Percentiles rank a stretch among this genome's conserved stretches.
These are phyloP conservation scores for Fraxinus albicans DNA, from an alignment of 305 asterid genomes.

Conservation along the genomic window DNA sequence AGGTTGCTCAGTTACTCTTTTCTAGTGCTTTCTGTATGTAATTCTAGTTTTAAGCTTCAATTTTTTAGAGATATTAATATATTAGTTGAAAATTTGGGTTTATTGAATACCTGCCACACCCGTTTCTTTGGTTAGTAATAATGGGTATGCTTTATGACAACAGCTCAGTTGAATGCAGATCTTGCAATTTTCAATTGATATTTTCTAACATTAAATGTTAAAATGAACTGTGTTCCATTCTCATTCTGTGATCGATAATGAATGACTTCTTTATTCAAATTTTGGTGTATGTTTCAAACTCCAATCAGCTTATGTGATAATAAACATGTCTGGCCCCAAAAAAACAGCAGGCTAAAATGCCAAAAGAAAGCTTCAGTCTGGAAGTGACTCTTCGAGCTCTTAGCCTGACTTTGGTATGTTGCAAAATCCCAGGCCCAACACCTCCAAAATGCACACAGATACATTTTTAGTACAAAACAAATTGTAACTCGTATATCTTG, in stretches of 20 bases:
- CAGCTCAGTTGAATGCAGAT: neutral
- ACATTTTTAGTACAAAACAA: too few relatives aligned
- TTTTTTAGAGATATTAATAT: neutral
- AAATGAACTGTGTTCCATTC: neutral
- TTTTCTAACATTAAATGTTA: neutral
- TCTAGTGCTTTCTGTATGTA: neutral
- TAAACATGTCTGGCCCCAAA: neutral
- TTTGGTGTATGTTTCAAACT: neutral
- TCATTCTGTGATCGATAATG: neutral
- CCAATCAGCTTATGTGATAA: neutral
- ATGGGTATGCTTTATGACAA: neutral
- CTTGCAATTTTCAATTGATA: neutral
- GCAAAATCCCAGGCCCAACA: neutral
- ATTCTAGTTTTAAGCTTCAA: neutral
- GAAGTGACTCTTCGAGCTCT: neutral
- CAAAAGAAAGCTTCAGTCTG: neutral
- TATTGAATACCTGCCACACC: neutral
- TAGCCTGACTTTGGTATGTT: neutral
- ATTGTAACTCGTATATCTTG: neutral
- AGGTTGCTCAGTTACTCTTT: constrained; percentile 45
- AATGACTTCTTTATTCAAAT: neutral
- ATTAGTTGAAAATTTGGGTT: neutral
- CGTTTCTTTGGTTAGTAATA: neutral
- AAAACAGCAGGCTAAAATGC: neutral
- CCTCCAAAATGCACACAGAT: neutral